Base-by-base conservation (phyloP, 768 basidiomycete genomes). In the Termitomyces sp. region DNA sequence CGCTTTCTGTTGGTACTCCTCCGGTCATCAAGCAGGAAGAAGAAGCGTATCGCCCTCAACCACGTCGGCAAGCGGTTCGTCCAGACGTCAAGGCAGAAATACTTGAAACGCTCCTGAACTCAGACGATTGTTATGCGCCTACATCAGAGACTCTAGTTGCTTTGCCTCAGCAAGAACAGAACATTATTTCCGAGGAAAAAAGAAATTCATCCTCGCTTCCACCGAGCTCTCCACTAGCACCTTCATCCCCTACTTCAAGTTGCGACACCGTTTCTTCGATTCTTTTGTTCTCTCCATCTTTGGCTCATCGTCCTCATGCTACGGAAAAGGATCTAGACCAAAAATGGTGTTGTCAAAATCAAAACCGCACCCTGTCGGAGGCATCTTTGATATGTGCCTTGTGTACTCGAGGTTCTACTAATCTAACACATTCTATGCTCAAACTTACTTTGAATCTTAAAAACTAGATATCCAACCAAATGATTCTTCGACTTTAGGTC, bases 1-100 rank as follows among this genome's bases (percentile, higher is more conserved):
- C 75, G 33, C 62, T 77, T n/a, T 66, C 64, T 6, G 64, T 76
- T 13, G 75, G 74, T 2, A 64, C 42, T 9, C 75, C 75, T 35
- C 74, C 74, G 0, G 61, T 66, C 12, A 56, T 65, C 50, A 53
- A 53, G 50, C 46, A 44, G 14, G 40, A 60, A 43, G 51, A 46
- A 52, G 38, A 52, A 12, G 22, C 33, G 18, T 14, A 45, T 28
- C 26, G 43, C 13, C 26, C 36, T 4, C 45, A 45, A 38, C 45
- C 36, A 33, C 59, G 48, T 38, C 44, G 40, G 28, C 40, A 54
- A 49, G n/a, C 20, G 1, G n/a, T 38, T 18, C 50, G 33, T 32
- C 50, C 18, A 43, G 33, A 43, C 9, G 14, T 45, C 26, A 58
- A 49, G 42, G 38, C 32, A 16, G 53, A 54, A 55, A 36, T 14